Evolutionary conservation across 805 yeast genomes (phyloP), one percentile per base, ranked within the genome.

Genomic region (baker's yeast (Saccharomyces cerevisiae)): DNA sequence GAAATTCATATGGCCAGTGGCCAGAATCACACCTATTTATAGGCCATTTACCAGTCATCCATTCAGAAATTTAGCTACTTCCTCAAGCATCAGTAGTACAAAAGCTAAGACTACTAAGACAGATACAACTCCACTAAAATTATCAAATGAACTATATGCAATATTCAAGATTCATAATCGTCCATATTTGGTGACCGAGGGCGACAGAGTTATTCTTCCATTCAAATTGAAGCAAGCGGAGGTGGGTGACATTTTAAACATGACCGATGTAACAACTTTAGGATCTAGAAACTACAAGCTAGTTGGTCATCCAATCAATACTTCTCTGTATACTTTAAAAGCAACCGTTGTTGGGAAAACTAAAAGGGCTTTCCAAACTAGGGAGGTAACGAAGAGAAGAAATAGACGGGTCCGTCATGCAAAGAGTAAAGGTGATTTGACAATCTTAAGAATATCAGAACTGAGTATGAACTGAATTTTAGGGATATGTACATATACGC

Each of bases 311-410:
- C 78, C 82, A 22, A 73, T 85, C 50, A 81, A 81, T 59, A 76
- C 81, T 13, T 60, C 73, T 1, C 68, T 83, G 3, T 85, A 78
- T 67, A 71, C 80, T 3, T 75, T 91, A 60, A 83, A 79, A 59
- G 97, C 90, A 22, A 80, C 81, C n/a, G 88, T 91, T 46, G 69
- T 85, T n/a, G 97, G 90, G 66, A 87, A 87, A 74, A 86, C 96
- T 2, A 82, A 87, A 61, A 84, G 86, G 59, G 89, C 89, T 54
- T 82, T 84, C 76, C 81, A 84, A 61, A 76, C 83, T 31, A 82
- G 81, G 65, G 88, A 84, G 66, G 81, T 81, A 56, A 85, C 95
- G 29, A 86, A 89, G 68, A 80, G 92, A 72, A 83, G 96, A 75
- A 76, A 84, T 60, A 84, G 90, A 78, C 84, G 85, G 76, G 76